Percentiles rank a stretch among this genome's conserved stretches.
phyloP scores from a whole-genome alignment of 129 eudicot genomes.

The Glebionis coronaria region DNA sequence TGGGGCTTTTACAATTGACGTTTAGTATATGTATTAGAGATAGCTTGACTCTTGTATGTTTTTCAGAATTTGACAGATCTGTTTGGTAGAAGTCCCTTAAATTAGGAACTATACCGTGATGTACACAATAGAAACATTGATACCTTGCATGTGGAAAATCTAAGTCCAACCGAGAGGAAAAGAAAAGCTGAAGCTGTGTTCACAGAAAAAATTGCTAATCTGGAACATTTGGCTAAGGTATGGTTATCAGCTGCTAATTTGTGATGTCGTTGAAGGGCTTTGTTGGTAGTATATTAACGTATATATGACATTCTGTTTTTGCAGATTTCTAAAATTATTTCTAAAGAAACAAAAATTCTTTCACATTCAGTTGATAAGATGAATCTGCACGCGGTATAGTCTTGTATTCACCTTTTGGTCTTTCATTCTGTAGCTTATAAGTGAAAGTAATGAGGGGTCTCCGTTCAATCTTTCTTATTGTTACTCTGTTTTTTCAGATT shows the following conservation, averaged over 20 bases:
- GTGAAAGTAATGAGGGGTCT: no score
- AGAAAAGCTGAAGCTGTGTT: constrained; percentile 41
- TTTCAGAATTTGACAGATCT: constrained; percentile 41
- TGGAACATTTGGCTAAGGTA: constrained; percentile 49
- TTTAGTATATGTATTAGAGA: not conserved
- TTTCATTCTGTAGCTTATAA: no score
- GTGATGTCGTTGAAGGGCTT: no score
- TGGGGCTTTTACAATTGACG: not conserved
- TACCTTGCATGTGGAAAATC: constrained; percentile 20
- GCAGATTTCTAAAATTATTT: no score
- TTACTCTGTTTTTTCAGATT: no score
- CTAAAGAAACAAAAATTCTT: no score
- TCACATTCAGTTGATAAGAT: no score
- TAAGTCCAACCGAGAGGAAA: constrained; percentile 39
- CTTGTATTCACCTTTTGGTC: no score
- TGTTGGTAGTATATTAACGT: no score
- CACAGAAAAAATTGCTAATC: constrained; percentile 37
- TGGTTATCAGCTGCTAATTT: constrained; percentile 32
- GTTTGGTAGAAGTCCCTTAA: constrained; percentile 42
- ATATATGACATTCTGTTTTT: no score
- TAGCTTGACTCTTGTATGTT: constrained; percentile 14
- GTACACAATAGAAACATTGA: constrained; percentile 9
- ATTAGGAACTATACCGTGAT: constrained; percentile 21
- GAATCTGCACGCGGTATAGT: no score
- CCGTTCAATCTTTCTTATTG: no score